Conservation (phyloP, 495 filamentous ascomycete genomes). For the Neurospora tetrasperma region DNA sequence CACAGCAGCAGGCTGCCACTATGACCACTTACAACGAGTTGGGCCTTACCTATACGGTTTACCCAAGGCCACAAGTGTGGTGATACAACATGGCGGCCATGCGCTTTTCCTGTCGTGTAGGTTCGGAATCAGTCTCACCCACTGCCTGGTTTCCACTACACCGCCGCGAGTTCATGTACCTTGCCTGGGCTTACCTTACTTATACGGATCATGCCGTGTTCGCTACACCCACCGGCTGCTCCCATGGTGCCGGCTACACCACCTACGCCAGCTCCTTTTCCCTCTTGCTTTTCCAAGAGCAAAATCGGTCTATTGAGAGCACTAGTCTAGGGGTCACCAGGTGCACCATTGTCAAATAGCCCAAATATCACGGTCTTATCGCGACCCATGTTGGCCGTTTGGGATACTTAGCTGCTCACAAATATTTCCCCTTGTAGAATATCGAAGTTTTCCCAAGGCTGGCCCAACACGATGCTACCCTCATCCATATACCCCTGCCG, state of each 20-base stretch:
- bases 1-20: not conserved
- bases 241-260: not conserved
- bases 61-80: not conserved
- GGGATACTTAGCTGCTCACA: not conserved
- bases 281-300: not conserved
- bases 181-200: not conserved
- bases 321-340: not conserved
- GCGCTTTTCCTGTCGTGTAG: not conserved
- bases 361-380: not conserved
- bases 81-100: not conserved
- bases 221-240: not conserved
- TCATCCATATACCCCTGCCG: not conserved
- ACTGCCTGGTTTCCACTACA: not conserved
- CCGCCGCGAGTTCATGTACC: not conserved
- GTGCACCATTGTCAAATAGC: not conserved
- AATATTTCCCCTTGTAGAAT: not conserved
- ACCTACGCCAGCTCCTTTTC: not conserved
- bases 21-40: not conserved
- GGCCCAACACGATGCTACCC: not conserved
- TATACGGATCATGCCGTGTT: not conserved
- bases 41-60: no score
- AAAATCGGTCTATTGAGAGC: not conserved
- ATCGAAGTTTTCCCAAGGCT: not conserved
- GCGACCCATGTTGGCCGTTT: not conserved
- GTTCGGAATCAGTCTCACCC: not conserved